A percentile compares a stretch with the other conserved stretches of the same genome.
These are phyloP conservation scores for Skeletonema marinoi DNA, from an alignment of 108 stramenopile genomes.

Conservation along the genomic window DNA sequence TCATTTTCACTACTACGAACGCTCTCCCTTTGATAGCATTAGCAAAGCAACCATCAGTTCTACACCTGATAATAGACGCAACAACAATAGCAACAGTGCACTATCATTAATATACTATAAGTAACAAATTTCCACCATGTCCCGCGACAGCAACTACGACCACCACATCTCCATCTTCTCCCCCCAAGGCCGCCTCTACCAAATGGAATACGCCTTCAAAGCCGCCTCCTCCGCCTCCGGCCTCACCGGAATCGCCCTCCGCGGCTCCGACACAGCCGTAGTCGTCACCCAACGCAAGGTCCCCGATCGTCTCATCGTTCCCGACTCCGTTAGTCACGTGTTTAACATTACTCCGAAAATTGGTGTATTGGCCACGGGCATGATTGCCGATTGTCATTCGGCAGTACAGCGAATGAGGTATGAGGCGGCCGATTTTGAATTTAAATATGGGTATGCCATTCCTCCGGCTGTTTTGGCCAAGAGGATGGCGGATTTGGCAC, in stretches of 20 bases:
- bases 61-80: background rate
- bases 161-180: slow-evolving; percentile 99
- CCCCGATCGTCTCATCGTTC: slow-evolving; percentile 93
- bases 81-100: background rate
- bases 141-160: slow-evolving; percentile 84
- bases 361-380: slow-evolving; percentile 93
- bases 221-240: slow-evolving; percentile 88
- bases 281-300: slow-evolving; percentile 99
- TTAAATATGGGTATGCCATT: slow-evolving; percentile 94
- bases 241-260: slow-evolving; percentile 94
- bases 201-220: slow-evolving; percentile 99
- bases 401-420: slow-evolving; percentile 91
- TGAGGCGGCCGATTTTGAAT: slow-evolving; percentile 94
- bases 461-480: slow-evolving; percentile 91
- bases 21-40: background rate
- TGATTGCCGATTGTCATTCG: slow-evolving; percentile 86
- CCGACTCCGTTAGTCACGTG: slow-evolving; percentile 87
- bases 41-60: background rate
- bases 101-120: background rate
- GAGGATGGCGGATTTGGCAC: slow-evolving; percentile 96
- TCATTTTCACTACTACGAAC: no score
- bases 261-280: slow-evolving; percentile 87
- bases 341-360: slow-evolving; percentile 88
- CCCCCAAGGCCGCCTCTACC: slow-evolving; percentile 98
- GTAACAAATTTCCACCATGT: slow-evolving; percentile 14